Base-by-base conservation (phyloP, 495 filamentous ascomycete genomes). In the Hypoxylon trugodes region DNA sequence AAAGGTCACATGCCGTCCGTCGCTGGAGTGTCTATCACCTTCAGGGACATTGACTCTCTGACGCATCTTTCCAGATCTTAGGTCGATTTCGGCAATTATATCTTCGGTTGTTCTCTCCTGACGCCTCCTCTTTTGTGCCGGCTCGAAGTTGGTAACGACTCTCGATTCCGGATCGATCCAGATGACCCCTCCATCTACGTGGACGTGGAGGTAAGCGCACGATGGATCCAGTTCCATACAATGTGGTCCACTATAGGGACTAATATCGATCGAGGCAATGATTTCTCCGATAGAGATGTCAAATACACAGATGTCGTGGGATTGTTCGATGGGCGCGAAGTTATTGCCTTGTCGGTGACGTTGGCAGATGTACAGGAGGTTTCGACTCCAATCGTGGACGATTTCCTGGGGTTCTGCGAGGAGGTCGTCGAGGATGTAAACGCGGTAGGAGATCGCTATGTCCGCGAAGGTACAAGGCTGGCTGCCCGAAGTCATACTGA, bases 381-480 rank as follows among this genome's bases (percentile, higher is more conserved):
- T 61, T 4, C 63, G 63, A 8, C 59, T 59, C 60, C 62, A 66
- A 22, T 70, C 67, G 10, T 70, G 64, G 18, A 63, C 49, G 18
- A 70, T 61, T 33, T 70, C 67, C 33, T 70, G 67, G 1, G 67
- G 67, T 43, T 70, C 67, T 22, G 67, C 63, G 6, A 70, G 63
- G 4, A 70, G 63, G 38, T 70, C 67, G 16, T 70, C 67, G 15
- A 70, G 67, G n/a, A 63, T 67, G 24, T 62, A 70, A 6, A 70
- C 43, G 2, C 67, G 63, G 19, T 70, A 70, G 1, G 58, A 59
- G 25, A 66, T 59, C 1, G 67, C 67, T 16, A 70, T 40, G 10
- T 70, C 62, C 28, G 53, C 53, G 21, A 70, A 70, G 19, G 53
- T 60, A 49, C 58, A 56, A 15, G 59, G 48, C 30, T 59, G 54